Percentiles rank a stretch among this genome's conserved stretches.
Evolutionary conservation across 176 grass and related monocot species (phyloP).

Genomic region (Bolboschoenus planiculmis): DNA sequence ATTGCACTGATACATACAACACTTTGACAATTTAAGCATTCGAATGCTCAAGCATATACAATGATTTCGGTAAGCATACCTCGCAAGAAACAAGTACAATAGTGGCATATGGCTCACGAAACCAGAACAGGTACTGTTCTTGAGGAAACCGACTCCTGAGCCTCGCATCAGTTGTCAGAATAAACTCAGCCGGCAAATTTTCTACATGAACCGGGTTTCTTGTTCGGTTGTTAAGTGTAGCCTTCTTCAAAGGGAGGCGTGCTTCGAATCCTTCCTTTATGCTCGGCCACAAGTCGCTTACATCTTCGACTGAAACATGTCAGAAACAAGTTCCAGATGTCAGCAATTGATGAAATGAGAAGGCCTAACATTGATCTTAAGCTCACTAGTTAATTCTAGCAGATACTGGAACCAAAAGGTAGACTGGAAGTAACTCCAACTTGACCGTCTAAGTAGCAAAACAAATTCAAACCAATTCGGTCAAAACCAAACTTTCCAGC

Average conservation of each 20-base stretch:
- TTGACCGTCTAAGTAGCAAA: not conserved
- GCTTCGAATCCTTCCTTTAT: constrained; percentile 70
- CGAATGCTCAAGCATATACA: not conserved
- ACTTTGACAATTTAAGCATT: not conserved
- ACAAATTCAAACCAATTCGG: not conserved
- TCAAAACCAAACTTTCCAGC: not conserved
- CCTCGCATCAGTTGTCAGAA: constrained; percentile 91
- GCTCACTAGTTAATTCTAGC: not conserved
- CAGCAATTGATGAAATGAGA: not conserved
- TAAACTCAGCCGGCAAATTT: constrained; percentile 77
- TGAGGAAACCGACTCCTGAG: constrained; percentile 85
- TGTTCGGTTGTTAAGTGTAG: constrained; percentile 87
- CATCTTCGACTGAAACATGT: constrained; percentile 60
- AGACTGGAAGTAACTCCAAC: not conserved
- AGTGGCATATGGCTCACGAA: constrained; percentile 84
- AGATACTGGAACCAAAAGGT: not conserved
- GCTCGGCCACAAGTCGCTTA: constrained; percentile 88
- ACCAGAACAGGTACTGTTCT: constrained; percentile 96
- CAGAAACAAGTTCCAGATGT: not conserved
- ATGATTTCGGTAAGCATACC: constrained; percentile 29
- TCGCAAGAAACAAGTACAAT: constrained; percentile 88
- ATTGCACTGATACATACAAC: not conserved
- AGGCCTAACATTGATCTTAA: not conserved
- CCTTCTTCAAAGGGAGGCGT: constrained; percentile 80
- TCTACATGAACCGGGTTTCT: constrained; percentile 79